Evolutionary conservation across 1,284 basidiomycete genomes (phyloP).

Genomic region (Trichosporon inkin): DNA sequence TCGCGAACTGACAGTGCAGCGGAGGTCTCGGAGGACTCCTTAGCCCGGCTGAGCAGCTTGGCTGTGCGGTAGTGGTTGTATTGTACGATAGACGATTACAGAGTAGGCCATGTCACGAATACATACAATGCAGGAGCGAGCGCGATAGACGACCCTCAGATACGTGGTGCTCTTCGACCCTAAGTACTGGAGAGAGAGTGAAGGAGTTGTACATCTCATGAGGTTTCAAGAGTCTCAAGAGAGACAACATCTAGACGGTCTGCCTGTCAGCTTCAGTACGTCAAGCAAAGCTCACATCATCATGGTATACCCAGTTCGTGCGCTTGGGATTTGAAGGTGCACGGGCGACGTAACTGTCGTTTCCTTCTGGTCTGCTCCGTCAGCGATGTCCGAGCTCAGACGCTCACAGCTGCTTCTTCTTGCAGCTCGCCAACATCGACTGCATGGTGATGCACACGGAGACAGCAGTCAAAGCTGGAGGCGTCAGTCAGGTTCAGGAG

Average conservation of each 20-base stretch:
- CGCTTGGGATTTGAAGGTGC: slow-evolving; percentile 48
- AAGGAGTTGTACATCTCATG: no score
- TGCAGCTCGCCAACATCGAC: slow-evolving; percentile 51
- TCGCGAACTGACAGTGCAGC: slow-evolving; percentile 27
- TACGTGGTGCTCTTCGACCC: no score
- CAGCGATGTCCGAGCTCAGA: not conserved
- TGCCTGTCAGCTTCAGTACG: slow-evolving; percentile 9
- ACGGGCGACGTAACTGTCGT: slow-evolving; percentile 45
- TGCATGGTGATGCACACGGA: slow-evolving; percentile 52
- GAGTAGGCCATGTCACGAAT: slow-evolving; percentile 7
- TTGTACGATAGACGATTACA: slow-evolving; percentile 12
- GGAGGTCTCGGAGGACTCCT: slow-evolving; percentile 46
- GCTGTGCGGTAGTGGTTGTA: slow-evolving; percentile 10
- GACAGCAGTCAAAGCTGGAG: slow-evolving; percentile 46
- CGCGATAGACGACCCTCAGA: no score
- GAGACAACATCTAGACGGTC: slow-evolving; percentile 13
- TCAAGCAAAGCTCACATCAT: slow-evolving; percentile 41
- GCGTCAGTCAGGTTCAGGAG: not conserved
- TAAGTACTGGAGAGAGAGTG: no score
- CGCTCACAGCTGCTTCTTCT: slow-evolving; percentile 45
- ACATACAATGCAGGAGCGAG: not conserved
- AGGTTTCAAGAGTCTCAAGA: not conserved
- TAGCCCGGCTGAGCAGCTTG: slow-evolving; percentile 45
- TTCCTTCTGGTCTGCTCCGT: slow-evolving; percentile 42
- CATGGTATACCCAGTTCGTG: slow-evolving; percentile 47